Evolutionary conservation across 2,329 filamentous ascomycete genomes (phyloP), one percentile per base, ranked within the genome.

Genomic region (Exophiala viscosa): DNA sequence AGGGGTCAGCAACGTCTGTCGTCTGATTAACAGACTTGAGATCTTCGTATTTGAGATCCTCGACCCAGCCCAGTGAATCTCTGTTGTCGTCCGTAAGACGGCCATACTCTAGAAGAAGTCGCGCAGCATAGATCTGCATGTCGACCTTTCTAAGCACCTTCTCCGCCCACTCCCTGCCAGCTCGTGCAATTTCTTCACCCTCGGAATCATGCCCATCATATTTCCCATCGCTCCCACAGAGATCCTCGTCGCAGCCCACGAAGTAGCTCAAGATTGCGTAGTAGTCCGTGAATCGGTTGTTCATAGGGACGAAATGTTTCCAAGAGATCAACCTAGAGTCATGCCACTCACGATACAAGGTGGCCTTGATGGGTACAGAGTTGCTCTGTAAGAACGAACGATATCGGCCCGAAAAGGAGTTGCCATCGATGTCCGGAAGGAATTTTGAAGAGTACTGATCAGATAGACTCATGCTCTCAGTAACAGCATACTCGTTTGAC

Each of bases 231-330:
- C 9, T n/a, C n/a, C 40, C 40, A 23, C 40, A 42, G 17, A 23
- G 20, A 6, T 31, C 40, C 18, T 42, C 40, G 20, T 28, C 40
- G 20, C 40, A 42, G 9, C 47, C 52, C 3, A 88, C 64, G 62
- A 91, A 90, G 64, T 88, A 91, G 52, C 86, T 82, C 76, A 90
- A 77, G 50, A 89, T 83, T 39, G 81, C 83, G 56, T 84, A 90
- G 62, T 87, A 78, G 60, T 91, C 88, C 33, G 80, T 72, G 62
- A 85, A 90, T 1, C 83, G 80, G 63, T 81, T 87, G 65, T 90
- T 86, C 79, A 92, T 84, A 13, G 88, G 88, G 1, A 90, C 84
- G 62, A 88, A 92, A 68, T 93, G 88, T 63, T 83, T 82, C 88
- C 88, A 93, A 0, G 86, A 78, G 2, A 89, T 74, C 1, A 92